Conservation (phyloP, 2,329 filamentous ascomycete genomes). For the Diaporthe batatas region DNA sequence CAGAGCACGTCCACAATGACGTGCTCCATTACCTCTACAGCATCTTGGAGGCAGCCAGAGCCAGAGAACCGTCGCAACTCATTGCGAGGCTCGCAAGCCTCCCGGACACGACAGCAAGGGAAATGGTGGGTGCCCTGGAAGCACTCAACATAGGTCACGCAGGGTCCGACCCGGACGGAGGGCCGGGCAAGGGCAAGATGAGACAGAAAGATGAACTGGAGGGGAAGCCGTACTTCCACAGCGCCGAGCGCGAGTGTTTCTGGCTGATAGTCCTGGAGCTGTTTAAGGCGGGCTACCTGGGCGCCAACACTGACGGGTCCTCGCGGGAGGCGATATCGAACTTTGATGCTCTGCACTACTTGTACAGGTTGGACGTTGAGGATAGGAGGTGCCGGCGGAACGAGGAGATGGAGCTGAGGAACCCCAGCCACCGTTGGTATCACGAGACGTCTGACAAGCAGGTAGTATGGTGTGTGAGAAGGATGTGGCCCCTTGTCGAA, state of each 20-base stretch:
- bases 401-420: conserved; percentile 32
- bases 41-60: conserved; percentile 20
- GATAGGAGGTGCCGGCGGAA: conserved; percentile 13
- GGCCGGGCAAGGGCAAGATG: background rate
- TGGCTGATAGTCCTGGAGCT: conserved; percentile 32
- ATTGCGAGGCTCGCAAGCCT: conserved; percentile 23
- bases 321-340: conserved; percentile 16
- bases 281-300: conserved; percentile 29
- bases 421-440: conserved; percentile 35
- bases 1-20: conserved; percentile 22
- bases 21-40: conserved; percentile 35
- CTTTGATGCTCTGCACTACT: conserved; percentile 35
- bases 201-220: background rate
- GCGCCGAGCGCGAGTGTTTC: conserved; percentile 27
- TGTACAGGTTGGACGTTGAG: conserved; percentile 38
- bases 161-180: background rate
- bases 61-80: conserved; percentile 8
- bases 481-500: conserved; percentile 28
- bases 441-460: conserved; percentile 33
- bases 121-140: conserved; percentile 28
- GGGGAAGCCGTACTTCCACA: conserved; percentile 32
- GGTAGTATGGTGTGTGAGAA: conserved; percentile 26
- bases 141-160: conserved; percentile 13
- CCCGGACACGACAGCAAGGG: conserved; percentile 9
- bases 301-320: conserved; percentile 21